phyloP scores from a whole-genome alignment of 1,284 basidiomycete genomes.

The Moesziomyces sp. region DNA sequence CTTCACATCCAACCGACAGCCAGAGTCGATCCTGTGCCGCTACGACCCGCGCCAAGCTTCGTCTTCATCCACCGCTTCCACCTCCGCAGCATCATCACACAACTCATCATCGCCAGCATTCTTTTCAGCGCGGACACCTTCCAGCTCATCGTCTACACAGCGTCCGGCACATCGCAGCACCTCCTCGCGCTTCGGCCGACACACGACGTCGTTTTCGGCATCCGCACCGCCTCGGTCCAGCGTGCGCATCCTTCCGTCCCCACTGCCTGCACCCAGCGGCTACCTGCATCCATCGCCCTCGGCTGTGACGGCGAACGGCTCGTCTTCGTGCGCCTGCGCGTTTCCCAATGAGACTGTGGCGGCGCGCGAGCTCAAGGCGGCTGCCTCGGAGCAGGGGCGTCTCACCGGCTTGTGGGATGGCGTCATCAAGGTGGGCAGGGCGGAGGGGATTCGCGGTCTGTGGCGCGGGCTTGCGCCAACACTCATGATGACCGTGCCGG shows the following conservation, averaged over 20 bases:
- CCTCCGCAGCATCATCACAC: slow-evolving; percentile 10
- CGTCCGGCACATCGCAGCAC: slow-evolving; percentile 53
- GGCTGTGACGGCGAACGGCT: slow-evolving; percentile 40
- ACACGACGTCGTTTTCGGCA: slow-evolving; percentile 31
- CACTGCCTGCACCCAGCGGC: slow-evolving; percentile 34
- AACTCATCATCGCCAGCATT: slow-evolving; percentile 28
- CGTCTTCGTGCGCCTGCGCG: slow-evolving; percentile 46
- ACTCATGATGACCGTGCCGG: slow-evolving; percentile 82
- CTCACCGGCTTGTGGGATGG: slow-evolving; percentile 64
- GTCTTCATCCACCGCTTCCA: slow-evolving; percentile 18
- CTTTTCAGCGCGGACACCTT: slow-evolving; percentile 56
- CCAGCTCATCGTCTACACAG: slow-evolving; percentile 23
- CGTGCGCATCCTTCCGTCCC: slow-evolving; percentile 45
- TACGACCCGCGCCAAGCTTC: slow-evolving; percentile 62
- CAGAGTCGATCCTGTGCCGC: slow-evolving; percentile 58
- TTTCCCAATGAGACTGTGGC: slow-evolving; percentile 49
- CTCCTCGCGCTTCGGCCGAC: slow-evolving; percentile 21
- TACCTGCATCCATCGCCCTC: slow-evolving; percentile 36
- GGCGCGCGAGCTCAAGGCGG: slow-evolving; percentile 36
- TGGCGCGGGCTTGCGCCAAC: slow-evolving; percentile 67
- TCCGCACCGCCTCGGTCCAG: slow-evolving; percentile 32
- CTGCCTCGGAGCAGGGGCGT: slow-evolving; percentile 38
- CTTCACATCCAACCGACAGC: slow-evolving; percentile 62
- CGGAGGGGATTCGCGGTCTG: slow-evolving; percentile 61
- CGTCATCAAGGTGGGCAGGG: slow-evolving; percentile 56